Percentiles rank a stretch among this genome's conserved stretches.
These are phyloP conservation scores for Arachnopeziza araneosa DNA, from an alignment of 2,329 filamentous ascomycete genomes.

Conservation along the genomic window DNA sequence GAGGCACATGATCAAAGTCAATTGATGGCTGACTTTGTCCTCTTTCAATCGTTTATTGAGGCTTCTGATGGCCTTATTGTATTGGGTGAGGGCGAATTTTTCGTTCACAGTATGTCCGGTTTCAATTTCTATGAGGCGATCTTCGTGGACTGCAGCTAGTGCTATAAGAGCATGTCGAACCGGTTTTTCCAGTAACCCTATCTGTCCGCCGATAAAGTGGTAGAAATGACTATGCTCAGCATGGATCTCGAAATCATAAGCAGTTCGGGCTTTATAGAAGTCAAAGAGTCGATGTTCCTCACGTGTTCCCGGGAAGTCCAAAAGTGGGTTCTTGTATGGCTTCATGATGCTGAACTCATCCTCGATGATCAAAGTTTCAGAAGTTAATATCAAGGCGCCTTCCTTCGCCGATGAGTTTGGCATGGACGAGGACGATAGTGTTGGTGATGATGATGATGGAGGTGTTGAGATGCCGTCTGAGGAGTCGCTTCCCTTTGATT, in stretches of 20 bases:
- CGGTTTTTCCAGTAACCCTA: constrained; percentile 37
- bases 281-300: background rate
- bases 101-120: background rate
- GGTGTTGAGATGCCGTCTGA: background rate
- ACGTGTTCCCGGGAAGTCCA: background rate
- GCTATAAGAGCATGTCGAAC: constrained; percentile 62
- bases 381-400: background rate
- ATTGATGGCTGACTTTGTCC: background rate
- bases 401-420: background rate
- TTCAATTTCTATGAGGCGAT: background rate
- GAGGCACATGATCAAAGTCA: background rate
- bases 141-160: constrained; percentile 42
- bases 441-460: no score
- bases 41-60: background rate
- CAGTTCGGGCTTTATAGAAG: background rate
- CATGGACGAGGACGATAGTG: no score
- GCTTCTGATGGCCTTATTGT: background rate
- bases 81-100: background rate
- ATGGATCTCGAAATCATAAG: background rate
- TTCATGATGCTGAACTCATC: background rate
- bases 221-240: background rate
- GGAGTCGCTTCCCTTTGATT: background rate
- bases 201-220: background rate
- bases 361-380: background rate
- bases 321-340: background rate